These are phyloP conservation scores for Azolla pinnata DNA, from an alignment of 75 land plant species.

Conservation along the genomic window DNA sequence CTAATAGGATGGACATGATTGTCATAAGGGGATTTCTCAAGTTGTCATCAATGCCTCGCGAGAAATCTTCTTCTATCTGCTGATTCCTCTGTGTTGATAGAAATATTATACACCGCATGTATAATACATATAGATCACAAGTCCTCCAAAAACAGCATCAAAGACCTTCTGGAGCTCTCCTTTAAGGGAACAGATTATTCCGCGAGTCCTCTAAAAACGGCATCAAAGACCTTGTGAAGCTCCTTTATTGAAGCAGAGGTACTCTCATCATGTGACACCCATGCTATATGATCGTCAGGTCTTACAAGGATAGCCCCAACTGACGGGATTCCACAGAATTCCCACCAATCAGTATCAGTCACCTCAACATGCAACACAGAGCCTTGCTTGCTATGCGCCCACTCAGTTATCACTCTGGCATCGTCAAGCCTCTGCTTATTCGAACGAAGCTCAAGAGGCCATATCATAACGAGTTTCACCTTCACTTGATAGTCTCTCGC, in stretches of 20 bases:
- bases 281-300: constrained; percentile 91
- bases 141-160: no score
- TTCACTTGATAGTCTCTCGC: constrained; percentile 30
- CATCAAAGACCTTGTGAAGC: not conserved
- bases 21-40: no score
- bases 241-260: not conserved
- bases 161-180: no score
- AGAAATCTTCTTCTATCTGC: no score
- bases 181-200: no score
- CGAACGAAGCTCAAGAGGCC: constrained; percentile 37
- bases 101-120: no score
- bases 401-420: not conserved
- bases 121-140: no score
- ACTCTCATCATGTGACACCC: constrained; percentile 32
- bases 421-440: not conserved
- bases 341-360: constrained; percentile 64
- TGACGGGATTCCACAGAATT: constrained; percentile 47
- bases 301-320: constrained; percentile 68
- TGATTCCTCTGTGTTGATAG: no score
- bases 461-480: constrained; percentile 46
- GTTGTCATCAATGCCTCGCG: no score
- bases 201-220: no score
- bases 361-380: constrained; percentile 43
- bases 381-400: not conserved
- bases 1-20: no score